These are phyloP conservation scores for Plicaturopsis crispa DNA, from an alignment of 768 basidiomycete species.

Conservation along the genomic window DNA sequence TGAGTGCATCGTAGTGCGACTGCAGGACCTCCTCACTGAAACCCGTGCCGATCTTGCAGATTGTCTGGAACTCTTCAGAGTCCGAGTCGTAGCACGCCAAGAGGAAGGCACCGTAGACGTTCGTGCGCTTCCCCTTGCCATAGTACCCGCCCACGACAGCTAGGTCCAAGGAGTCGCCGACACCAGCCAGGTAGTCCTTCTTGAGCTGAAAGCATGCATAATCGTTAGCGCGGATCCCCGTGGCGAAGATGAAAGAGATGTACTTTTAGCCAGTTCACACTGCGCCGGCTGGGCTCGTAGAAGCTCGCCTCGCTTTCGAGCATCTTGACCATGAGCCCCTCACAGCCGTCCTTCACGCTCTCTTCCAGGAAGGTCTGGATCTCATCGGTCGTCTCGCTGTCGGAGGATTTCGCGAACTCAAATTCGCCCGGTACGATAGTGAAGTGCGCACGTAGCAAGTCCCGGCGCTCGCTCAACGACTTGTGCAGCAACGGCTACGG, in stretches of 20 bases:
- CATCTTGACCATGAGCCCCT: conserved; percentile 99
- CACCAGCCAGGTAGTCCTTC: conserved; percentile 94
- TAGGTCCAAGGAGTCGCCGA: conserved; percentile 95
- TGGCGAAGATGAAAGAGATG: neutral
- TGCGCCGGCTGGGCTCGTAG: conserved; percentile 92
- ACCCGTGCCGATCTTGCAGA: conserved; percentile 98
- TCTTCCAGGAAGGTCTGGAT: conserved; percentile 94
- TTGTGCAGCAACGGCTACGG: conserved; percentile 74
- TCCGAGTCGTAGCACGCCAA: conserved; percentile 96
- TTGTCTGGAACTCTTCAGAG: conserved; percentile 90
- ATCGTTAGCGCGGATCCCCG: neutral
- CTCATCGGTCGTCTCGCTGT: conserved; percentile 84
- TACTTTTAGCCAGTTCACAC: conserved; percentile 98
- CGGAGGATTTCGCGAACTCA: conserved; percentile 86
- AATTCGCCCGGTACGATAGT: conserved; percentile 82
- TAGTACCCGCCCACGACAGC: conserved; percentile 98
- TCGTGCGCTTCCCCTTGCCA: conserved; percentile 96
- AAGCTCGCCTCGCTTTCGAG: conserved; percentile 84
- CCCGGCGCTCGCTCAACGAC: conserved; percentile 67
- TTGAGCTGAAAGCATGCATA: conserved; percentile 59
- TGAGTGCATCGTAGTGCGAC: conserved; percentile 71
- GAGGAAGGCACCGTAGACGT: conserved; percentile 96
- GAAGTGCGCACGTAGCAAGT: conserved; percentile 75
- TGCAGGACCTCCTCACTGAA: conserved; percentile 90
- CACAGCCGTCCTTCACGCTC: conserved; percentile 96